Evolutionary conservation across 2,329 filamentous ascomycete species (phyloP).

Genomic region (Acarospora socialis): DNA sequence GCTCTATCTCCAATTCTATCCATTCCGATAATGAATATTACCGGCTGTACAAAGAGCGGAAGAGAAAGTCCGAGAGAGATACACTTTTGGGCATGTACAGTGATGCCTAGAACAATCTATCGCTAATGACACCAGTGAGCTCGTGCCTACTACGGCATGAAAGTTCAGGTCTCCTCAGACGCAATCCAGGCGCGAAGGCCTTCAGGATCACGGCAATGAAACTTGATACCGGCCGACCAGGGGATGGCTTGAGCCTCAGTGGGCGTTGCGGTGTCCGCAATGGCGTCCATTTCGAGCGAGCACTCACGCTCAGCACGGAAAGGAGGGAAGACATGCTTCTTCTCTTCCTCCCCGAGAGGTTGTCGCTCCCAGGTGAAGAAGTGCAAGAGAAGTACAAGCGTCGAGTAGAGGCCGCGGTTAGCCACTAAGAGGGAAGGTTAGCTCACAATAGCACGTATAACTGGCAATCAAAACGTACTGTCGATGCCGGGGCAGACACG

Average conservation of each 20-base stretch:
- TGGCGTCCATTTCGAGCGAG: conserved; percentile 13
- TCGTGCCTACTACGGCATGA: too few species aligned
- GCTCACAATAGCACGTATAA: neutral
- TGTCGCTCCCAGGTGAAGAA: conserved; percentile 14
- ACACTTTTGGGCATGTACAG: too few species aligned
- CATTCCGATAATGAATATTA: too few species aligned
- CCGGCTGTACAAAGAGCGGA: too few species aligned
- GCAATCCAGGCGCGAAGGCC: too few species aligned
- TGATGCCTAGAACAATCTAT: too few species aligned
- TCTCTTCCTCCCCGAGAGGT: conserved; percentile 12
- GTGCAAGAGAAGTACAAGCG: conserved; percentile 13
- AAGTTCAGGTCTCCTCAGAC: too few species aligned
- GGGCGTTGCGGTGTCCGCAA: conserved; percentile 12
- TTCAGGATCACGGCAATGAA: too few species aligned
- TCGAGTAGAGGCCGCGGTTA: conserved; percentile 13
- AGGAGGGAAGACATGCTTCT: conserved; percentile 17
- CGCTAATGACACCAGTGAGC: too few species aligned
- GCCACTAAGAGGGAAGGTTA: conserved; percentile 9
- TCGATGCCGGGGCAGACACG: conserved; percentile 8
- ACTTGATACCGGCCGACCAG: conserved; percentile 14
- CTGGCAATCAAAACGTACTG: conserved; percentile 4
- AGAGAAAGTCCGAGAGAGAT: too few species aligned
- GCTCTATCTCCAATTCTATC: too few species aligned
- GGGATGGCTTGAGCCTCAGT: conserved; percentile 14
- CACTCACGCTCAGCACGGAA: conserved; percentile 14